A percentile compares a stretch with the other conserved stretches of the same genome.
Evolutionary conservation across 2,329 filamentous ascomycete genomes (phyloP).

Genomic region (Coniosporium tulheliwenetii): DNA sequence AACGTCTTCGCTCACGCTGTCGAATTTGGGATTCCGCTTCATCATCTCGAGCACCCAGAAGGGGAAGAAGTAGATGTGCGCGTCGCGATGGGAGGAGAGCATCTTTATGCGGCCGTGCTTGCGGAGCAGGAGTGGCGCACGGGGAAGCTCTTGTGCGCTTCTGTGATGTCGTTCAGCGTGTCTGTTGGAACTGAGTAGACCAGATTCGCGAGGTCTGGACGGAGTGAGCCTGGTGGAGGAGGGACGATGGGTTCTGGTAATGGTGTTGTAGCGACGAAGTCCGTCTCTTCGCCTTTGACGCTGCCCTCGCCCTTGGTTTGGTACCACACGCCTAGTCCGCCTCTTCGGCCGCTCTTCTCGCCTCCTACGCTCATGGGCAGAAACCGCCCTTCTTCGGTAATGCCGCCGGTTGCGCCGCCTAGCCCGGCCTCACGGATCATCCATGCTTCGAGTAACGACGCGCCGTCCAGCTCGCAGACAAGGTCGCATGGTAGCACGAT

Average conservation of each 20-base stretch:
- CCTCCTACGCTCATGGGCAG: conserved; percentile 34
- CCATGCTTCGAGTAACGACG: conserved; percentile 76
- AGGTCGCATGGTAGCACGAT: conserved; percentile 85
- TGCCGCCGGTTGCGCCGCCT: conserved; percentile 39
- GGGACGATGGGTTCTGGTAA: conserved; percentile 42
- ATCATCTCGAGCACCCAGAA: conserved; percentile 82
- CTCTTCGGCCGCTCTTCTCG: conserved; percentile 47
- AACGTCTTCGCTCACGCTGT: conserved; percentile 82
- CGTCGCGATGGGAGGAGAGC: conserved; percentile 72
- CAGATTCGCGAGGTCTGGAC: conserved; percentile 56
- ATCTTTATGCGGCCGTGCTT: conserved; percentile 64
- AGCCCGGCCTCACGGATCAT: conserved; percentile 69
- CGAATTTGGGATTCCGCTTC: conserved; percentile 61
- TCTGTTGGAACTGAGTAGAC: conserved; percentile 82
- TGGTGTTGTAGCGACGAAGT: conserved; percentile 71
- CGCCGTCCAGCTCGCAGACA: conserved; percentile 75
- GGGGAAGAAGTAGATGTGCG: conserved; percentile 89
- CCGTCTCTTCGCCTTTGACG: conserved; percentile 81
- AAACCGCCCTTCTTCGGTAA: conserved; percentile 21
- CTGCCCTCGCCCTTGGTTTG: conserved; percentile 63
- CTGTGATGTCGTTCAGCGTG: conserved; percentile 68
- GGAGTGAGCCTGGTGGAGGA: conserved; percentile 47
- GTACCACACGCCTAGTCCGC: conserved; percentile 83
- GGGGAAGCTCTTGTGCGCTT: conserved; percentile 57
- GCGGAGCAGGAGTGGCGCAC: conserved; percentile 63